A percentile compares a stretch with the other conserved stretches of the same genome.
Conservation (phyloP, 768 basidiomycete genomes). For the Suillus brevipes region DNA sequence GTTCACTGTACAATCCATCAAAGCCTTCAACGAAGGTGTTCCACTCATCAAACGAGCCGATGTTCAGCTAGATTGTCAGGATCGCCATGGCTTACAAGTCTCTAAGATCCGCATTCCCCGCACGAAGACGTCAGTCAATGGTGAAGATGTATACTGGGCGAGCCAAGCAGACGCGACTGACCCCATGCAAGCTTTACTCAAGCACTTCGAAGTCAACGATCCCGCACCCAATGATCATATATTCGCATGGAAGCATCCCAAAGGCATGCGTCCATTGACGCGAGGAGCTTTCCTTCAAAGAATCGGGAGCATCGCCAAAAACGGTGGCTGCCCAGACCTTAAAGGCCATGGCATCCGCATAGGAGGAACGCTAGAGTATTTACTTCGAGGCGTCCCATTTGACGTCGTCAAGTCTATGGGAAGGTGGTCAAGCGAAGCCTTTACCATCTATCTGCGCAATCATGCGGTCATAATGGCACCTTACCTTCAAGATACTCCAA, state of each 20-base stretch:
- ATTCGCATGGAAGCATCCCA: constrained; percentile 27
- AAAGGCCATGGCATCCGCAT: constrained; percentile 33
- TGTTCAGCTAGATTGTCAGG: background rate
- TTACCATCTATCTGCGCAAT: constrained; percentile 30
- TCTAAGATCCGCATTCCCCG: background rate
- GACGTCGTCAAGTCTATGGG: constrained; percentile 36
- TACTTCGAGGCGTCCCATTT: constrained; percentile 29
- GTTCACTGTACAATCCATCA: background rate
- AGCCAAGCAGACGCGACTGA: background rate
- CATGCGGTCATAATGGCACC: constrained; percentile 29
- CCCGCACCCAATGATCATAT: constrained; percentile 20
- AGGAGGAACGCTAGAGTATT: constrained; percentile 28
- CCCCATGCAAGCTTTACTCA: background rate
- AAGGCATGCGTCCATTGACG: constrained; percentile 25
- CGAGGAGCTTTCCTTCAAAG: constrained; percentile 22
- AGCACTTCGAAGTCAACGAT: background rate
- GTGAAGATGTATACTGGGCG: background rate
- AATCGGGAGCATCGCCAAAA: constrained; percentile 13
- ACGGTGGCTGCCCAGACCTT: constrained; percentile 6
- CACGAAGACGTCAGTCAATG: background rate
- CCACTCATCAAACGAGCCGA: background rate
- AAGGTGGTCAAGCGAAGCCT: constrained; percentile 35
- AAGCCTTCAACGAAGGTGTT: background rate
- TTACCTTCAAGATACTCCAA: constrained; percentile 25
- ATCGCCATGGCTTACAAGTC: background rate